Conservation (phyloP, 1,284 basidiomycete species). For the Rhodotorula sp. region DNA sequence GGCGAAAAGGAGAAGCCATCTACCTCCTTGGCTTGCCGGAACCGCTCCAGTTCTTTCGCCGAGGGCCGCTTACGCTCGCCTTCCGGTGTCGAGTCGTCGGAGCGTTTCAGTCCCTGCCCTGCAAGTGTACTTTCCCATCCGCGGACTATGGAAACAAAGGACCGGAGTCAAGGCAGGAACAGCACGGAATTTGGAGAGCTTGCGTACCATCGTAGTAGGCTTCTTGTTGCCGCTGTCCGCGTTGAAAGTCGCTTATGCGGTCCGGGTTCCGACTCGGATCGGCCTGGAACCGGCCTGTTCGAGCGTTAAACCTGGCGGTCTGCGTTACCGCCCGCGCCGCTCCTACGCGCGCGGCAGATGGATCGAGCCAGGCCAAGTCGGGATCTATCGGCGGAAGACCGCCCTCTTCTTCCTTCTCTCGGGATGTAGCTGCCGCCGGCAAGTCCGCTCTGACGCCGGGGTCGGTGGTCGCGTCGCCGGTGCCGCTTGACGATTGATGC, state of each 20-base stretch:
- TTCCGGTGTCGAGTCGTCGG: neutral
- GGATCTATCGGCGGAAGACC: slow-evolving; percentile 42
- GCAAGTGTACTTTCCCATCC: slow-evolving; percentile 28
- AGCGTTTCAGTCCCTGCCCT: slow-evolving; percentile 14
- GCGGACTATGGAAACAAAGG: slow-evolving; percentile 6
- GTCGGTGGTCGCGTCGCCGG: slow-evolving; percentile 1
- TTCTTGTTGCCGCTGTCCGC: slow-evolving; percentile 42
- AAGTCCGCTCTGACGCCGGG: neutral
- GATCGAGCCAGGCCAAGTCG: slow-evolving; percentile 44
- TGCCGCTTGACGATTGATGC: slow-evolving; percentile 8
- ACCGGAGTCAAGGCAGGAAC: neutral
- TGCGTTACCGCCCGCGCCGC: slow-evolving; percentile 10
- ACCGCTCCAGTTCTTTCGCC: slow-evolving; percentile 27
- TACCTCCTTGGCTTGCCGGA: slow-evolving; percentile 26
- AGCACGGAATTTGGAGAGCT: no score
- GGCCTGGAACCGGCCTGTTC: slow-evolving; percentile 42
- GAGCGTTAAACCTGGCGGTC: slow-evolving; percentile 41
- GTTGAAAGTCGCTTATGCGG: slow-evolving; percentile 37
- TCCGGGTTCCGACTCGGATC: slow-evolving; percentile 42
- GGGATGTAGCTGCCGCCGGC: neutral
- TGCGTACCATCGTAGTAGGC: slow-evolving; percentile 36
- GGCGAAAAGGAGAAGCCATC: neutral
- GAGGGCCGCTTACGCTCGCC: slow-evolving; percentile 15
- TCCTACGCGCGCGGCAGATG: slow-evolving; percentile 6
- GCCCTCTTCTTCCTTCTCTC: neutral